Evolutionary conservation across 2,329 filamentous ascomycete species (phyloP).

Genomic region (Cladosporium phlei): DNA sequence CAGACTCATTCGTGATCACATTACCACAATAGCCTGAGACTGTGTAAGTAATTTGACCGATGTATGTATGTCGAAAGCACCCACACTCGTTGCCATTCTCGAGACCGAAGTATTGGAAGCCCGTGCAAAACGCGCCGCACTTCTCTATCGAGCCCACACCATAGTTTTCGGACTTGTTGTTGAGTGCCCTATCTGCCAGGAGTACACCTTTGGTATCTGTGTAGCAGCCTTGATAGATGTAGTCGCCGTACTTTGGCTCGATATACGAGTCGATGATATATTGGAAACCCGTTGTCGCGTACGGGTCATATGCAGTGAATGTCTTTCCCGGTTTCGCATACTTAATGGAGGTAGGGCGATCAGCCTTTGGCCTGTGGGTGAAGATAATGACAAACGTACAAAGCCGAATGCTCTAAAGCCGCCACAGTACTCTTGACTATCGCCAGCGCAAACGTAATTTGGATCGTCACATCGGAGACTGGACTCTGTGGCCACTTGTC

Average conservation of each 20-base stretch:
- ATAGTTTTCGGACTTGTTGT: background rate
- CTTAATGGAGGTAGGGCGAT: background rate
- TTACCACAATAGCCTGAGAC: conserved; percentile 7
- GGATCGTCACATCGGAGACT: conserved; percentile 3
- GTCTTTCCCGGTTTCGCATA: conserved; percentile 4
- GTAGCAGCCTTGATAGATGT: conserved; percentile 6
- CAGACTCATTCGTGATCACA: background rate
- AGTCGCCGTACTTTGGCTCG: conserved; percentile 3
- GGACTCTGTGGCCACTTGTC: conserved; percentile 6
- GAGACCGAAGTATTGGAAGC: conserved; percentile 1
- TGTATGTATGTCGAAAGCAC: too few species aligned
- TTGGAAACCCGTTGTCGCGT: conserved; percentile 4
- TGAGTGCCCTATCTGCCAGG: background rate
- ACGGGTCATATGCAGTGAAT: conserved; percentile 1
- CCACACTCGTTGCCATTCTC: conserved; percentile 8
- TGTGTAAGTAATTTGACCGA: too few species aligned
- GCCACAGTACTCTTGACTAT: background rate
- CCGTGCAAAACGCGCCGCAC: background rate
- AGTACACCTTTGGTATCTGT: background rate
- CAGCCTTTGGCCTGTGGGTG: background rate
- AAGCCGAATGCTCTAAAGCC: background rate
- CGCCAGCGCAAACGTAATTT: background rate
- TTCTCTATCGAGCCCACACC: background rate
- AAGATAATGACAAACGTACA: background rate
- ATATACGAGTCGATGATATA: conserved; percentile 9